Evolutionary conservation across 169 alveolate genomes (phyloP), one percentile per base, ranked within the genome.

Genomic region (Fabrea salina): DNA sequence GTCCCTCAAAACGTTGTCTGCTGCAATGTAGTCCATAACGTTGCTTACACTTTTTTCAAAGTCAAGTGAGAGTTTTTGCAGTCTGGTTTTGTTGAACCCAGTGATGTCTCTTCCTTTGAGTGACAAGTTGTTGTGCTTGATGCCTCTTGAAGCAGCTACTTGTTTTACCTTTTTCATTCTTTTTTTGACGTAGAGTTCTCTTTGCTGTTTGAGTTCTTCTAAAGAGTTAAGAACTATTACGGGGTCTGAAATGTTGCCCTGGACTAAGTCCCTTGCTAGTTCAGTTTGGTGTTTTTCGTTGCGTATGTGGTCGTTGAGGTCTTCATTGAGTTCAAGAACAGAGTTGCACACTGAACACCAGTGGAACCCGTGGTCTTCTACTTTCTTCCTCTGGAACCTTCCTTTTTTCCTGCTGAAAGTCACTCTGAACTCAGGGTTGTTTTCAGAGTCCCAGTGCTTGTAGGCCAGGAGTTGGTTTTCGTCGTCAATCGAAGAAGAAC

Each of bases 41-140:
- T 79, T 82, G 6, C 93, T 70, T 37, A 91, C 79, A 50, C 82
- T 82, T 37, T 89, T 91, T 61, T 91, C 96, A 5, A 91, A 82
- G 43, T 91, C 96, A 30, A 91, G 61, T 57, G 89, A 83, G 51
- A 88, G 76, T 72, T 89, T 91, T 75, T 87, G 84, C 32, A 88
- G 43, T 61, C 91, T 79, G 72, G 86, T 89, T 54, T 91, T 91
- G 83, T 91, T 91, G 0, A 88, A 82, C 5, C 93, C 80, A 64
- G 89, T 84, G 51, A 82, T 81, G 64, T 91, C 96, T 82, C 85
- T 88, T 16, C 87, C 94, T 50, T 74, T 84, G 68, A 83, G 71
- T 35, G 79, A 71, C 75, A 86, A 90, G 59, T 70, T 82, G 70
- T 75, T 89, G 80, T 64, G 94, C 27, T 67, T 44, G 19, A n/a